These are phyloP conservation scores for Camptophora hylomeconis DNA, from an alignment of 2,329 filamentous ascomycete species.

Conservation along the genomic window DNA sequence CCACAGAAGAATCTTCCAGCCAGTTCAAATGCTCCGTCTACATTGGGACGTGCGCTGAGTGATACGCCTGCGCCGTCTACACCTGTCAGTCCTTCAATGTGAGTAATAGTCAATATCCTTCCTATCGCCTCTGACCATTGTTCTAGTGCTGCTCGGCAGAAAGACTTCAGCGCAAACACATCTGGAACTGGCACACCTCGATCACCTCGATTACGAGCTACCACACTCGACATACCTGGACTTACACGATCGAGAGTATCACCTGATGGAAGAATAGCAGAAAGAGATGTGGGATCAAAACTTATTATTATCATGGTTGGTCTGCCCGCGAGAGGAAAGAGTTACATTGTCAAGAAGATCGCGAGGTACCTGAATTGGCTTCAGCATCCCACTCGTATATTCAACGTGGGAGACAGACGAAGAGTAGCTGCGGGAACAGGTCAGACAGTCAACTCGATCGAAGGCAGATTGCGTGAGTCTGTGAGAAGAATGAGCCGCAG, in stretches of 20 bases:
- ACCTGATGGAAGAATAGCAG: conserved; percentile 84
- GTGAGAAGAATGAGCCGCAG: conserved; percentile 31
- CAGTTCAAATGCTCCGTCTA: conserved; percentile 19
- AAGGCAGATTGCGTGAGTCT: conserved; percentile 30
- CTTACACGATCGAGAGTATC: conserved; percentile 92
- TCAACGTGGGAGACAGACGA: conserved; percentile 90
- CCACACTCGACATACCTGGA: conserved; percentile 91
- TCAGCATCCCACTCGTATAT: conserved; percentile 88
- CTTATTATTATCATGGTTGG: conserved; percentile 98
- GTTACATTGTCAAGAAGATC: conserved; percentile 97
- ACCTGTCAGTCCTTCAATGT: conserved; percentile 50
- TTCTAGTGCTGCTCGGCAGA: conserved; percentile 5
- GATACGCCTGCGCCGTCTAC: conserved; percentile 52
- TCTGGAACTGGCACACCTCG: conserved; percentile 62
- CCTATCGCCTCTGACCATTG: not conserved
- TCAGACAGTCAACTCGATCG: conserved; percentile 19
- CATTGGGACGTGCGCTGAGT: conserved; percentile 41
- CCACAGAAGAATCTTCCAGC: conserved; percentile 6
- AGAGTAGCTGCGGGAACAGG: conserved; percentile 49
- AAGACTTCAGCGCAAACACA: conserved; percentile 9
- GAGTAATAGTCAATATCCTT: conserved; percentile 24
- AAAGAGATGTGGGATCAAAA: conserved; percentile 90
- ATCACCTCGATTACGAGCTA: conserved; percentile 75
- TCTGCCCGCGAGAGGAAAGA: conserved; percentile 87
- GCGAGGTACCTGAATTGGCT: conserved; percentile 93